Evolutionary conservation across 768 basidiomycete species (phyloP), one percentile per base, ranked within the genome.

Genomic region (Lactifluus hygrophoroides): DNA sequence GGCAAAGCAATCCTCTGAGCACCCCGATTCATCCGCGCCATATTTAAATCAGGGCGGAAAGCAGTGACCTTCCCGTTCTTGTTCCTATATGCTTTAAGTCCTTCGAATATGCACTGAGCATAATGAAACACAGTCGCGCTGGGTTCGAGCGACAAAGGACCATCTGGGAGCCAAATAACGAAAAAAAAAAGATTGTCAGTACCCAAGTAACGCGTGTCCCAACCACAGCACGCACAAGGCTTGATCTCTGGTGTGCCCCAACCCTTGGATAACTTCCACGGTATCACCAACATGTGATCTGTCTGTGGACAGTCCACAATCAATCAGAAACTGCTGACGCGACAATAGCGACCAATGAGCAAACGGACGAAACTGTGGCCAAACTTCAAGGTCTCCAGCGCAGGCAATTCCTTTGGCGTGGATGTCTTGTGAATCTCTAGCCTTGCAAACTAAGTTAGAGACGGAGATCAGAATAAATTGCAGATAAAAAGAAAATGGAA

Each of bases 41-140:
- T 80, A 67, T 80, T 80, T 74, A 74, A 72, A 65, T 80, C 78
- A 10, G 79, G 80, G 40, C 80, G 67, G 71, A 81, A 80, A 32
- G 80, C 64, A 10, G 75, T 70, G 14, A 78, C 69, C 21, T 72
- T 73, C 7, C 75, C 77, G 55, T 71, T 69, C 48, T 74, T 69
- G 56, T 74, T 71, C 52, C 74, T 69, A 65, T 80, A 80, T 1
- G 79, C 80, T 64, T 81, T 80, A 69, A 80, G 70, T 11, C 80
- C 75, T 63, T 81, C 79, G 65, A 81, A 78, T 42, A 71, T 70
- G 62, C 74, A 69, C 46, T 77, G 76, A 10, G 80, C 79, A 66
- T 81, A 81, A 65, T 81, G 80, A 47, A 81, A 70, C 25, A 80
- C 79, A 38, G 76, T 76, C n/a, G 74, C 69, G 13, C 76, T 76